Base-by-base conservation (phyloP, 257 asterid genomes). In the Sherardia arvensis region DNA sequence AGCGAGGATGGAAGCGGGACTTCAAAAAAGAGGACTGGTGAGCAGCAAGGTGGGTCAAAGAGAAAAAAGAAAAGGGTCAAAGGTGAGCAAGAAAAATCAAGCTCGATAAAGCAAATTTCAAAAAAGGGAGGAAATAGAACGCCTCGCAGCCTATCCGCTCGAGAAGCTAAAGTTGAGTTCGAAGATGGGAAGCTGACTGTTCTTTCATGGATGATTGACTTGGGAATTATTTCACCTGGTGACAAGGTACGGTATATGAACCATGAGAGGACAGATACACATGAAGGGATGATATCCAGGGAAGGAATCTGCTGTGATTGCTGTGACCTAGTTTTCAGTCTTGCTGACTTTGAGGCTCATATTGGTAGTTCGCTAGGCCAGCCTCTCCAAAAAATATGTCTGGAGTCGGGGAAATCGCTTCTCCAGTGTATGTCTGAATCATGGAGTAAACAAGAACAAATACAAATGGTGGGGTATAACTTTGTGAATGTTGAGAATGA, bases 191-290 rank as follows among this genome's bases (percentile, higher is more conserved):
- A 81, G 51, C 90, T 84, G 22, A 77, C 80, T 66, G 78, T 93
- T 77, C 78, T 90, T 40, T 74, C 97, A 3, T 93, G 99, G 99
- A 85, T 90, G 96, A 77, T 87, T 79, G 96, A 83, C 69, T 55
- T 78, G 75, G 95, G 94, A 65, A 82, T 81, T 59, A 70, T 93
- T 66, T 78, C 85, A 23, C 75, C 76, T 62, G 80, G 79, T 29
- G 80, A 70, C 57, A 77, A 80, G 74, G 94, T 90, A 72, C 82
- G 53, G 63, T 85, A 74, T 76, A 83, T 70, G 80, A 71, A 64
- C 61, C 85, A 81, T 40, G 78, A 74, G 68, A 68, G 57, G 69
- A 61, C 64, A 66, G 74, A 57, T 75, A 28, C 77, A 61, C 86
- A 66, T 53, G 84, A 72, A 69, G 97, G 99, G 56, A 87, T 62